Evolutionary conservation across 495 filamentous ascomycete species (phyloP), one percentile per base, ranked within the genome.

Genomic region (Podospora bellae-mahoneyi): DNA sequence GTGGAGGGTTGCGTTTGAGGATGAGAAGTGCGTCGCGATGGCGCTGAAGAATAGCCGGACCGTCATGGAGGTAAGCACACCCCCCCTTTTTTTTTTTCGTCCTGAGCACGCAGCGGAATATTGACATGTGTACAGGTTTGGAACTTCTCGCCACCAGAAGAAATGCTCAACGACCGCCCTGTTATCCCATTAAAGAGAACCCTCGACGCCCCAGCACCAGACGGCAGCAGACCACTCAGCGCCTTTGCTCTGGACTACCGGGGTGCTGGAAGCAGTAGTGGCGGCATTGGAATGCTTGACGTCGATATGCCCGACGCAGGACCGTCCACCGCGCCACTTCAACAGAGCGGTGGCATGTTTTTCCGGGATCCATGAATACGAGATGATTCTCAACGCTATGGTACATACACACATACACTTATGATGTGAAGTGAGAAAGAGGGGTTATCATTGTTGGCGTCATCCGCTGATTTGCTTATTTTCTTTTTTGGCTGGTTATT

Each of bases 1-100:
- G 3, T 99, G 95, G 95, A 85, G 96, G 62, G 95, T 98, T 30
- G 96, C 95, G 1, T 98, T 99, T 76, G 95, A 99, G 76, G 94
- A 96, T 62, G 96, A 99, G 79, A 97, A 97, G 75, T 94, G 93
- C 64, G 93, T 99, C 19, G 93, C 97, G 53, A 93, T 99, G 87
- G 94, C 95, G 3, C 89, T 89, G 71, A 85, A 95, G 66, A 86
- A 85, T 28, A 87, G 86, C 60, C 86, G 92, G 65, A 98, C 96
- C 1, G 90, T 97, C 65, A 99, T 99, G 95, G 95, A 99, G 90
- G 95, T 97, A 77, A 83, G 83, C 74, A 59, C n/a, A n/a, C n/a
- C n/a, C n/a, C 16, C 4, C 28, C 20, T 16, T 66, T 64, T 15
- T 5, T n/a, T 73, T 67, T 73, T 73, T 68, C 7, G 58, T 39